Percentiles rank a stretch among this genome's conserved stretches.
Conservation (phyloP, 1,284 basidiomycete species). For the Puccinia novopanici region DNA sequence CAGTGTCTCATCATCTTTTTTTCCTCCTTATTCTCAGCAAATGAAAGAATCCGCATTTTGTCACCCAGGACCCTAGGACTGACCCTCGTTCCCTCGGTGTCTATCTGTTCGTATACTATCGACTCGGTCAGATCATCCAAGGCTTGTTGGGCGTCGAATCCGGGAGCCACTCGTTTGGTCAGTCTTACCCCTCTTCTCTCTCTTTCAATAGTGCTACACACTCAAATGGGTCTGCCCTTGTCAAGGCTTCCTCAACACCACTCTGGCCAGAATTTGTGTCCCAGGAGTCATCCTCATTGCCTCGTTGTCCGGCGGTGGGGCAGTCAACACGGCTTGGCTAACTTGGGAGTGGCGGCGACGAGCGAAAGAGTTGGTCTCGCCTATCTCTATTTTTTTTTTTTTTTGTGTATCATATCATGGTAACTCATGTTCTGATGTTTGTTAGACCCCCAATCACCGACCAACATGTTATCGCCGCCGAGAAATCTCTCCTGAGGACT, state of each 20-base stretch:
- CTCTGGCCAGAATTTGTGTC: conserved; percentile 59
- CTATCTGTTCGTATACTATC: conserved; percentile 56
- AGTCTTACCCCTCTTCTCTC: conserved; percentile 10
- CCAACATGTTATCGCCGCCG: conserved; percentile 55
- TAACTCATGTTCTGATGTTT: background rate
- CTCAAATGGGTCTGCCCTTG: background rate
- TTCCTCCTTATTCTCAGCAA: conserved; percentile 53
- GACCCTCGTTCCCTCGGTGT: conserved; percentile 54
- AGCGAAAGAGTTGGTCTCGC: conserved; percentile 54
- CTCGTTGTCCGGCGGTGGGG: conserved; percentile 60
- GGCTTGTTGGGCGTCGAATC: conserved; percentile 55
- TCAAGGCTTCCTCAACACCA: conserved; percentile 56
- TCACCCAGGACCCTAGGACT: conserved; percentile 53
- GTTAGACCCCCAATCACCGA: conserved; percentile 56
- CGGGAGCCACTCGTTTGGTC: conserved; percentile 55
- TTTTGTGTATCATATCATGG: background rate
- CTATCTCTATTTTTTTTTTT: too few species aligned
- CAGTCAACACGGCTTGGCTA: conserved; percentile 60
- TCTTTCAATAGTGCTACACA: background rate
- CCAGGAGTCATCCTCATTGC: conserved; percentile 61
- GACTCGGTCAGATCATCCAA: conserved; percentile 54
- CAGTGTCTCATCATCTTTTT: conserved; percentile 52
- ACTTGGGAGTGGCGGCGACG: conserved; percentile 59
- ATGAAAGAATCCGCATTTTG: conserved; percentile 37
- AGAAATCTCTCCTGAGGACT: conserved; percentile 55